Conservation (phyloP, 352 stramenopile species). For the Pythium phragmiticola region DNA sequence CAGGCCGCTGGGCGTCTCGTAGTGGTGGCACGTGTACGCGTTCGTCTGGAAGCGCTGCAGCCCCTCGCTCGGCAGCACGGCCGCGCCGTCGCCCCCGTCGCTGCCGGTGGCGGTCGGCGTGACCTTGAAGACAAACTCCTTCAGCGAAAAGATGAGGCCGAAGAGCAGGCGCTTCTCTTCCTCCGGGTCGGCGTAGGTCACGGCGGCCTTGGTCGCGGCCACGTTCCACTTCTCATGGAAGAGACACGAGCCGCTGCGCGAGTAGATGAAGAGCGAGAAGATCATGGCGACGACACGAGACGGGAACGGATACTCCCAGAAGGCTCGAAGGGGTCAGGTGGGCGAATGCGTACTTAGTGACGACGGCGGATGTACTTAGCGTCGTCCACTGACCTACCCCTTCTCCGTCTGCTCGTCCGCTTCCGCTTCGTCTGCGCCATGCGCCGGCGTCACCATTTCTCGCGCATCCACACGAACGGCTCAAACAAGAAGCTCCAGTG, state of each 20-base stretch:
- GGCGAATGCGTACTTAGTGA: conserved; percentile 1
- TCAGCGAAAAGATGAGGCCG: conserved; percentile 91
- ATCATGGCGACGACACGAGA: conserved; percentile 49
- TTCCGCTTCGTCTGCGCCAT: conserved; percentile 4
- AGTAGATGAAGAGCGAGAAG: conserved; percentile 94
- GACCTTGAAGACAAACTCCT: conserved; percentile 86
- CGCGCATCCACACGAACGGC: conserved; percentile 17
- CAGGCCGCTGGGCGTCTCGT: conserved; percentile 87
- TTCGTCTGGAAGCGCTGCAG: conserved; percentile 87
- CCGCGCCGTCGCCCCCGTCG: conserved; percentile 14
- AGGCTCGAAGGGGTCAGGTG: neutral
- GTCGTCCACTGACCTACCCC: conserved; percentile 17
- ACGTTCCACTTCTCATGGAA: conserved; percentile 91
- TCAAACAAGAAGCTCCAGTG: neutral
- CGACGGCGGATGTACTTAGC: conserved; percentile 1
- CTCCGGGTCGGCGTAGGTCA: conserved; percentile 78
- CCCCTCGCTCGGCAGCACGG: conserved; percentile 35
- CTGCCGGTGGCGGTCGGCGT: conserved; percentile 38
- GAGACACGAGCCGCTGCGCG: conserved; percentile 83
- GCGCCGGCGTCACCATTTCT: conserved; percentile 3
- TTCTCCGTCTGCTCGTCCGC: neutral
- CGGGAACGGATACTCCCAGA: neutral
- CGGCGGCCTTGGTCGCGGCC: conserved; percentile 41
- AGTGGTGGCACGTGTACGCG: conserved; percentile 90
- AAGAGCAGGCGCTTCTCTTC: conserved; percentile 92